These are phyloP conservation scores for Nephelium lappaceum DNA, from an alignment of 345 rosid genomes.

Conservation along the genomic window DNA sequence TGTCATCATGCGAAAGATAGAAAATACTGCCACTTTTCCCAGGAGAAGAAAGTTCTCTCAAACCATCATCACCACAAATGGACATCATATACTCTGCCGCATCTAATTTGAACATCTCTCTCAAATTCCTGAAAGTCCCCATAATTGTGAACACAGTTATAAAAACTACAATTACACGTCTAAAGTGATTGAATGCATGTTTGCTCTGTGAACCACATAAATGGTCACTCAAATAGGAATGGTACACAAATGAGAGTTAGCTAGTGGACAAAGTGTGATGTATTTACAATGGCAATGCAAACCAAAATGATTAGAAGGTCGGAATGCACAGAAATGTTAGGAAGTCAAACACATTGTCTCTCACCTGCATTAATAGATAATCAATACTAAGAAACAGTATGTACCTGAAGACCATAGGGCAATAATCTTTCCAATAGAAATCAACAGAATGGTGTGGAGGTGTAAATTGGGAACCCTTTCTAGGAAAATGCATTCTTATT, in stretches of 20 bases:
- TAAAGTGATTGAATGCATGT: background rate
- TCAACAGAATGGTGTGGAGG: constrained; percentile 84
- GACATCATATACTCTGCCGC: constrained; percentile 99
- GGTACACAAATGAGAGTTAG: no score
- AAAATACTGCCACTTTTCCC: constrained; percentile 99
- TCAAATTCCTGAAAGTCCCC: constrained; percentile 64
- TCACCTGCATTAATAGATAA: no score
- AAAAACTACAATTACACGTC: constrained; percentile 1
- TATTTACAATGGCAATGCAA: no score
- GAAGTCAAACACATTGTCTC: background rate
- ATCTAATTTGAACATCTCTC: constrained; percentile 97
- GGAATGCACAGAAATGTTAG: no score
- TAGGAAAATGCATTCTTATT: constrained; percentile 88
- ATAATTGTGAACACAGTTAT: constrained; percentile 8
- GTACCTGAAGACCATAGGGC: constrained; percentile 99
- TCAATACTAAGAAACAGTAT: background rate
- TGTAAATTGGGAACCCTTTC: constrained; percentile 83
- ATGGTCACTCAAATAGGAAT: background rate
- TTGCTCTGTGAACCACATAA: background rate
- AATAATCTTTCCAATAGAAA: constrained; percentile 94
- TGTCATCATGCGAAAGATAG: constrained; percentile 84
- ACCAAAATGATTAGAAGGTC: no score
- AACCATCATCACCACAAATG: constrained; percentile 94
- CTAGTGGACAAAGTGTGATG: no score
- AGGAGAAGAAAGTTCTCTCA: constrained; percentile 75